Percentiles rank a stretch among this genome's conserved stretches.
phyloP scores from a whole-genome alignment of 495 filamentous ascomycete species.

The Apodospora peruviana region DNA sequence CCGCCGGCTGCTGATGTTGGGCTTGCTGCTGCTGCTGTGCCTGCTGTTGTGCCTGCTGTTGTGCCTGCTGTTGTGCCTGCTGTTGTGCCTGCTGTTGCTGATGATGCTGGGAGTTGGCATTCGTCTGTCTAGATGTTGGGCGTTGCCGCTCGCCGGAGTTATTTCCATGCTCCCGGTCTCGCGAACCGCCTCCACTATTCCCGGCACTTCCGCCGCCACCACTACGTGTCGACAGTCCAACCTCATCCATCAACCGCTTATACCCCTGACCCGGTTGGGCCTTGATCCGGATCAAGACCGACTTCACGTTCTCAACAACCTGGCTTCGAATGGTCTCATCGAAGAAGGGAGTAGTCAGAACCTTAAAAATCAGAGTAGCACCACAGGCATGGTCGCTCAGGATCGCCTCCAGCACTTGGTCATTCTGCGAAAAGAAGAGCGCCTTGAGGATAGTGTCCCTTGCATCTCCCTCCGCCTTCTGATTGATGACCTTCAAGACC shows the following conservation, averaged over 20 bases:
- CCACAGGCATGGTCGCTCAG: slow-evolving; percentile 87
- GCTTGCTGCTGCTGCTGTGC: slow-evolving; percentile 15
- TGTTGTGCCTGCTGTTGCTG: slow-evolving; percentile 18
- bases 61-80: slow-evolving; percentile 16
- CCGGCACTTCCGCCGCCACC: slow-evolving; percentile 13
- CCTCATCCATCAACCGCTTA: slow-evolving; percentile 97
- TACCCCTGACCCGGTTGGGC: slow-evolving; percentile 92
- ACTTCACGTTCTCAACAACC: slow-evolving; percentile 85
- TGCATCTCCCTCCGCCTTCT: slow-evolving; percentile 89
- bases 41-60: slow-evolving; percentile 24
- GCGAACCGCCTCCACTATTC: slow-evolving; percentile 27
- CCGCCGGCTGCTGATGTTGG: slow-evolving; percentile 27
- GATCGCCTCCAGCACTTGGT: slow-evolving; percentile 85
- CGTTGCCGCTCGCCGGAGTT: slow-evolving; percentile 37
- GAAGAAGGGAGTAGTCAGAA: slow-evolving; percentile 94
- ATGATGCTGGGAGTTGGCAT: slow-evolving; percentile 30
- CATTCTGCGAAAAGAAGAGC: slow-evolving; percentile 87
- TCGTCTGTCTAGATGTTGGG: slow-evolving; percentile 49
- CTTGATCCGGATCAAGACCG: slow-evolving; percentile 83
- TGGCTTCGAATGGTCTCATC: slow-evolving; percentile 85
- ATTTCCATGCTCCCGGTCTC: slow-evolving; percentile 46
- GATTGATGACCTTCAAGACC: slow-evolving; percentile 97
- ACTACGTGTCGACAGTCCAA: slow-evolving; percentile 66
- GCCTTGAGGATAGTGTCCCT: slow-evolving; percentile 89
- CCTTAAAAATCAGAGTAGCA: slow-evolving; percentile 95